Evolutionary conservation across 306 rosid genomes (phyloP), one percentile per base, ranked within the genome.

Genomic region (Glycyrrhiza uralensis): DNA sequence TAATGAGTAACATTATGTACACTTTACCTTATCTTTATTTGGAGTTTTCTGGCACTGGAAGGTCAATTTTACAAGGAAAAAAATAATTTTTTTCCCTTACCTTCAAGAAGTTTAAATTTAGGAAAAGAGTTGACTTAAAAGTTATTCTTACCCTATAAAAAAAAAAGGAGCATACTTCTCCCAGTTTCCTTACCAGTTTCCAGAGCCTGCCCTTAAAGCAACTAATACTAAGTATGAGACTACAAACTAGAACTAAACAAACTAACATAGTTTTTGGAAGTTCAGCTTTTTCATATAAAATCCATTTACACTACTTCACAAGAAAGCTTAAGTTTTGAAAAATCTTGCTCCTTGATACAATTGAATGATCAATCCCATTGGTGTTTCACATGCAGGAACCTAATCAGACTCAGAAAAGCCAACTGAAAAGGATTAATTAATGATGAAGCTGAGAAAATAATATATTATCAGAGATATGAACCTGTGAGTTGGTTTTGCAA

Each of bases 401-500:
- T n/a, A 41, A 56, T n/a, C 20, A 35, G 46, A 18, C 35, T 39
- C 28, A 20, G 54, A 38, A 67, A 58, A 60, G 33, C 20, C 32
- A 26, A 41, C 14, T 52, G 4, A 10, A 38, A 49, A 55, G 45
- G 45, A 60, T 38, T 2, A 51, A 11, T 54, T n/a, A n/a, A n/a
- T n/a, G n/a, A n/a, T n/a, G n/a, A n/a, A n/a, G 29, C 51, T 49
- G 47, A 61, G 23, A 59, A 29, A 58, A 59, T 11, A 62, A 18
- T 10, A 20, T 14, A 38, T 58, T 14, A 38, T 58, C 51, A 69
- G 38, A 60, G 24, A 47, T 47, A 68, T 20, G 71, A 86, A 90
- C 98, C 97, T 87, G 42, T 71, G 66, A 89, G 87, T 36, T 82
- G 84, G 79, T 89, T 86, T 68, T 91, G 85, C 78, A 94, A 70